Conservation (phyloP, 1,284 basidiomycete species). For the Ustilago hordei region DNA sequence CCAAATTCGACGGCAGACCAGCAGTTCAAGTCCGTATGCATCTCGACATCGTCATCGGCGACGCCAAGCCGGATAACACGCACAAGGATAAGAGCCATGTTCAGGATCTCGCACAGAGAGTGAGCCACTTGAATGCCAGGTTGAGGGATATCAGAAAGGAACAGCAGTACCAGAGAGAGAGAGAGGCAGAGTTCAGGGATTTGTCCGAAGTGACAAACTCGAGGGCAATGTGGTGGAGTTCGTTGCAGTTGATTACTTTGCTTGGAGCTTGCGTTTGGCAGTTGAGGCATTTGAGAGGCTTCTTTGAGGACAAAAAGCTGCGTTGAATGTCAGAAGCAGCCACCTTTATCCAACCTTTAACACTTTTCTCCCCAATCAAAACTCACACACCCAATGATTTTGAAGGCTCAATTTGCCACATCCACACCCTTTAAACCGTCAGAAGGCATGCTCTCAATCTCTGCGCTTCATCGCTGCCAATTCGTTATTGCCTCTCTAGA, state of each 20-base stretch:
- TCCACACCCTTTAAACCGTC: not conserved
- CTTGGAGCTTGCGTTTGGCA: conserved; percentile 91
- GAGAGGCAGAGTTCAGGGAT: conserved; percentile 88
- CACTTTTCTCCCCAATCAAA: not conserved
- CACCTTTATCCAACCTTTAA: not conserved
- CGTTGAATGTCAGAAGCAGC: conserved; percentile 33
- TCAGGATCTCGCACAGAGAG: conserved; percentile 83
- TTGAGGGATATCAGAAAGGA: conserved; percentile 92
- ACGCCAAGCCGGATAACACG: conserved; percentile 78
- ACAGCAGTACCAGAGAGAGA: conserved; percentile 96
- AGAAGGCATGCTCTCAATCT: not conserved
- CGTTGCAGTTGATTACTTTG: conserved; percentile 86
- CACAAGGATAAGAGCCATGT: conserved; percentile 75
- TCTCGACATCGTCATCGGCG: conserved; percentile 91
- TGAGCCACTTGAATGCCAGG: conserved; percentile 91
- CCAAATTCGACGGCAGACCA: conserved; percentile 74
- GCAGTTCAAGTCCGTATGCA: conserved; percentile 91
- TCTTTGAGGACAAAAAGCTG: conserved; percentile 68
- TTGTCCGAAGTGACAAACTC: conserved; percentile 89
- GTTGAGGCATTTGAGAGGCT: conserved; percentile 79
- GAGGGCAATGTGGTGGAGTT: conserved; percentile 90
- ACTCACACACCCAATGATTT: not conserved
- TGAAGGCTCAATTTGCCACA: not conserved
- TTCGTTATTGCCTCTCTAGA: not conserved
- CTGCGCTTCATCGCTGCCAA: not conserved